Base-by-base conservation (phyloP, 2,329 filamentous ascomycete genomes). In the Xylariales sp. region DNA sequence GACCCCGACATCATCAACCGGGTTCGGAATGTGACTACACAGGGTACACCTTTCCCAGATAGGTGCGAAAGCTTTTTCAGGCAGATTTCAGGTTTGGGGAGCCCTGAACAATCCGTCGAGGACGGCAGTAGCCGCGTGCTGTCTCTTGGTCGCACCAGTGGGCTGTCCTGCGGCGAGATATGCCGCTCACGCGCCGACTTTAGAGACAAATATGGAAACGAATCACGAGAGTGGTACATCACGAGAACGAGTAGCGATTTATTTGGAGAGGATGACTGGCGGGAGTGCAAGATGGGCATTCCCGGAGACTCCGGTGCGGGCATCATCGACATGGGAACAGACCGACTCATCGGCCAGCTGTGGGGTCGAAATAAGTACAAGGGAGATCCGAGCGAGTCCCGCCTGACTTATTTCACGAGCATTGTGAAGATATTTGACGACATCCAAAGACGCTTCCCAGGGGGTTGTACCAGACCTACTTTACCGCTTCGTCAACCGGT, bases 341-440 rank as follows among this genome's bases (percentile, higher is more conserved):
- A 45, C 19, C 23, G 19, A 4, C 40, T 45, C 14, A 12, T 45
- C n/a, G 43, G 43, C 5, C 43, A 43, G 32, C 35, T 45, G 25
- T 45, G 43, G 43, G 43, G 43, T 4, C 30, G 43, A 19, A 33
- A 40, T 20, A 27, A 25, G 12, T 45, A 45, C 29, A 19, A 33
- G 4, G 29, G 25, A 6, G 7, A 33, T 23, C 23, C 30, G 4
- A 19, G 24, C 3, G 8, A 37, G 3, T 20, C 23, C 12, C 43
- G 40, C 10, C 5, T 43, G 14, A 39, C 43, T 2, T 45, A 29
- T 24, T 43, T 43, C 32, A 43, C 40, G 2, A 34, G 32, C 10
- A 43, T 45, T 31, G 41, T 38, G 15, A 38, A 43, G 6, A 43
- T 43, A 18, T 45, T 21, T 16, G 43, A 43, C 27, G 43, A 45